A percentile compares a stretch with the other conserved stretches of the same genome.
Conservation (phyloP, 2,329 filamentous ascomycete genomes). For the Colletotrichum sansevieriae region DNA sequence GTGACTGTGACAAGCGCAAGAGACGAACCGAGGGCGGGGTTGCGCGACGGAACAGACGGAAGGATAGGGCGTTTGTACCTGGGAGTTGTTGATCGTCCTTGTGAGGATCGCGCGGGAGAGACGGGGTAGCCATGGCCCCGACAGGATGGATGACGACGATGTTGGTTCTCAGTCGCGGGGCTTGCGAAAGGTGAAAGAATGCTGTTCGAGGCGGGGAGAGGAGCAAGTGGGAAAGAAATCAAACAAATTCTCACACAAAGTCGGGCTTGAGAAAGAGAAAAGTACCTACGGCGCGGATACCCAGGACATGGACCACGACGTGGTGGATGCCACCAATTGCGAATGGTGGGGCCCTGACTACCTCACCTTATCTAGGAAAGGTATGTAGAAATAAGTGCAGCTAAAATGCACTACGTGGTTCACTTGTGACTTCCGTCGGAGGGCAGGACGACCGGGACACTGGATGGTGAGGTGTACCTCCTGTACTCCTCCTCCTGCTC, state of each 20-base stretch:
- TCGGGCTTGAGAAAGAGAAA: slow-evolving; percentile 36
- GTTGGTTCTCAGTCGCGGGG: background rate
- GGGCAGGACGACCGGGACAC: background rate
- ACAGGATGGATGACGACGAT: slow-evolving; percentile 1
- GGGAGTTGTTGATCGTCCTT: slow-evolving; percentile 25
- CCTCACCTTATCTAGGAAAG: background rate
- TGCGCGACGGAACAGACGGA: slow-evolving; percentile 41
- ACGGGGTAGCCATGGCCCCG: slow-evolving; percentile 31
- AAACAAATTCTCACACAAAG: slow-evolving; percentile 34
- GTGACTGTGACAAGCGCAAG: slow-evolving; percentile 41
- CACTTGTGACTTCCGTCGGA: slow-evolving; percentile 1
- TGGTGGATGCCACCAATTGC: slow-evolving; percentile 40
- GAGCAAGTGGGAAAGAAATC: slow-evolving; percentile 35
- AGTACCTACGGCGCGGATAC: slow-evolving; percentile 29
- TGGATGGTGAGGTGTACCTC: too few relatives aligned
- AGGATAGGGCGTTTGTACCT: slow-evolving; percentile 37
- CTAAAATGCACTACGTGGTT: slow-evolving; percentile 13
- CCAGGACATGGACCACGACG: slow-evolving; percentile 11
- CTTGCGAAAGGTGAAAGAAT: background rate
- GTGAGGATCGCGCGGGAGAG: slow-evolving; percentile 27
- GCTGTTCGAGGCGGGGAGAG: slow-evolving; percentile 22
- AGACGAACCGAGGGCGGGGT: slow-evolving; percentile 42
- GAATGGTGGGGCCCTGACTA: slow-evolving; percentile 40
- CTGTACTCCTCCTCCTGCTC: too few relatives aligned
- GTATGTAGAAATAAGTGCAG: background rate